Evolutionary conservation across 2,329 filamentous ascomycete species (phyloP).

Genomic region (Cordyceps pruinosa): DNA sequence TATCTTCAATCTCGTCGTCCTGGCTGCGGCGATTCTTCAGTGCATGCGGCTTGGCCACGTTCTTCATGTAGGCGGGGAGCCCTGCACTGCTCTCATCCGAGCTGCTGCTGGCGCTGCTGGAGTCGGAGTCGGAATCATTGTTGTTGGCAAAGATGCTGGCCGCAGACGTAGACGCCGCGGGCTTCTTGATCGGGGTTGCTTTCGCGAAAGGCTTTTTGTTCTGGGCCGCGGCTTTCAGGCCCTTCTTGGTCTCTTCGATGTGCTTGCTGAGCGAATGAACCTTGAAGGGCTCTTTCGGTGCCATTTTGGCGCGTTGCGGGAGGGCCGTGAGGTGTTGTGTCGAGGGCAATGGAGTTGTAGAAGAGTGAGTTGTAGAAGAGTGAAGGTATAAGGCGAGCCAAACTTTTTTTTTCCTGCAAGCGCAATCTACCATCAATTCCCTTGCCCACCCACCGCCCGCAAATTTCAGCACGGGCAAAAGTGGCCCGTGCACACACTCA

Average conservation of each 20-base stretch:
- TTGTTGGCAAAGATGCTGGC: conserved; percentile 25
- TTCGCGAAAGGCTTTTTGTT: conserved; percentile 25
- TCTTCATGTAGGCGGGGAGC: conserved; percentile 26
- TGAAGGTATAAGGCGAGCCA: neutral
- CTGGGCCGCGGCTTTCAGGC: conserved; percentile 26
- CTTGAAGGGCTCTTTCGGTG: conserved; percentile 29
- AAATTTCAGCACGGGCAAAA: conserved; percentile 9
- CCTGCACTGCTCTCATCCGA: conserved; percentile 26
- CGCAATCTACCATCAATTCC: neutral
- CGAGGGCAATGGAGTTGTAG: conserved; percentile 5
- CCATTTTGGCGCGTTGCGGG: conserved; percentile 24
- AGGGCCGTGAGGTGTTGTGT: neutral
- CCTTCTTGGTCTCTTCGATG: conserved; percentile 32
- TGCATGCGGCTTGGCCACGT: conserved; percentile 20
- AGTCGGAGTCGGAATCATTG: conserved; percentile 25
- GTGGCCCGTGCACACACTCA: conserved; percentile 11
- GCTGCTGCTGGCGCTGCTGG: conserved; percentile 25
- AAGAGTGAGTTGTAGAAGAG: neutral
- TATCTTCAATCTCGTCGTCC: conserved; percentile 36
- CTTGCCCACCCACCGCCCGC: neutral
- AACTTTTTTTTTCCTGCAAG: neutral
- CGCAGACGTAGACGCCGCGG: conserved; percentile 15
- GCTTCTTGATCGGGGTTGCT: conserved; percentile 23
- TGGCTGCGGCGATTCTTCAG: conserved; percentile 25
- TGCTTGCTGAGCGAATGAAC: conserved; percentile 32